Percentiles rank a stretch among this genome's conserved stretches.
phyloP scores from a whole-genome alignment of 768 basidiomycete genomes.

The Termitomyces sp. region DNA sequence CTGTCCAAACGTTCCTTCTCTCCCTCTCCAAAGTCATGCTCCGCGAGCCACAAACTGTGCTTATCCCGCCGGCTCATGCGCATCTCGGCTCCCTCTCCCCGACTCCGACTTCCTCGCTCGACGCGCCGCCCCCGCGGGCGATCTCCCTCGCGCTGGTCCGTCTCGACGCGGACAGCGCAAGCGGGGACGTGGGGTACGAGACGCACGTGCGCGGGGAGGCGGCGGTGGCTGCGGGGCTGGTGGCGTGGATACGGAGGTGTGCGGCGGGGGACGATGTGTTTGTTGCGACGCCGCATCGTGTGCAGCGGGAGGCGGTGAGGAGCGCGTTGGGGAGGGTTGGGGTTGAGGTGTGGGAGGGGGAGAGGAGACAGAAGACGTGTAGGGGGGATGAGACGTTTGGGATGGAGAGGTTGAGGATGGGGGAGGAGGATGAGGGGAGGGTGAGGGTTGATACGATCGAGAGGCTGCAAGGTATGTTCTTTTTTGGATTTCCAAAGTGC shows the following conservation, averaged over 20 bases:
- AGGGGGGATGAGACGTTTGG: neutral
- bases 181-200: slow-evolving; percentile 39
- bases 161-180: slow-evolving; percentile 28
- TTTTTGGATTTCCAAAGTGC: neutral
- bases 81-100: too few relatives aligned
- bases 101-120: too few relatives aligned
- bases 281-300: slow-evolving; percentile 48
- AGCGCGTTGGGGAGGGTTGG: slow-evolving; percentile 25
- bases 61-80: slow-evolving; percentile 21
- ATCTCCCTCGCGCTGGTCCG: slow-evolving; percentile 43
- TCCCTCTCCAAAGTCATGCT: slow-evolving; percentile 43
- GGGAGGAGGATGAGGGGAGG: slow-evolving; percentile 17
- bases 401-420: slow-evolving; percentile 8
- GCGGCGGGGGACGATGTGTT: slow-evolving; percentile 42
- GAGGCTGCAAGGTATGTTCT: slow-evolving; percentile 41
- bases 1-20: slow-evolving; percentile 34
- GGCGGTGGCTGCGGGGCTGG: slow-evolving; percentile 39
- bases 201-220: slow-evolving; percentile 46
- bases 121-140: slow-evolving; percentile 26
- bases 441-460: slow-evolving; percentile 49
- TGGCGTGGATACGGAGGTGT: slow-evolving; percentile 17
- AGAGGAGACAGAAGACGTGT: neutral
- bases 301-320: slow-evolving; percentile 49
- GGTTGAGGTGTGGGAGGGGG: neutral
- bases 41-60: slow-evolving; percentile 30